These are phyloP conservation scores for Ophiostoma piceae DNA, from an alignment of 2,329 filamentous ascomycete species.

Conservation along the genomic window DNA sequence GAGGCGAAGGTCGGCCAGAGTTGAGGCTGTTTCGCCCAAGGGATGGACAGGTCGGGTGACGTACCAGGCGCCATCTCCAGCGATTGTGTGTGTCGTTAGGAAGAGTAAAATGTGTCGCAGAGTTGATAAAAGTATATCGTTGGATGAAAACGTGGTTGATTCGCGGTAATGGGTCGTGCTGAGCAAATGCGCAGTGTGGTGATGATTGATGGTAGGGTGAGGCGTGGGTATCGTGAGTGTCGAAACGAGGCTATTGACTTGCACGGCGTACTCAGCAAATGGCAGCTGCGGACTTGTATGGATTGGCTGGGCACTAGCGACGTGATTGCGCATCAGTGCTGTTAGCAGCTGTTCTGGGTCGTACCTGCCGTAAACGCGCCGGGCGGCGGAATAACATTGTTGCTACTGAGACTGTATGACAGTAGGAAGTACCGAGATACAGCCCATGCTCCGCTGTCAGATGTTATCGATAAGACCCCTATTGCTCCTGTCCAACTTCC, in stretches of 20 bases:
- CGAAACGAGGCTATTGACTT: conserved; percentile 13
- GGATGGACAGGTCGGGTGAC: conserved; percentile 14
- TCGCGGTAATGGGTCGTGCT: neutral
- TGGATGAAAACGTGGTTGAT: neutral
- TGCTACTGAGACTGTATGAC: conserved; percentile 5
- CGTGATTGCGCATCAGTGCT: conserved; percentile 9
- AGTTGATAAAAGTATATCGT: neutral
- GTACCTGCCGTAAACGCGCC: conserved; percentile 17
- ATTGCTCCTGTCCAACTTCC: conserved; percentile 2
- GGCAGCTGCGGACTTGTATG: neutral
- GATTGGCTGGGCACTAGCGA: neutral
- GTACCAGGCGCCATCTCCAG: conserved; percentile 26
- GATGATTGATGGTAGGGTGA: neutral
- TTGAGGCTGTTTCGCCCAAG: neutral
- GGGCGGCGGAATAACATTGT: conserved; percentile 25
- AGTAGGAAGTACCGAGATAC: neutral
- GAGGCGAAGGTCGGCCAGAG: neutral
- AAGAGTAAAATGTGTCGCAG: too few species aligned
- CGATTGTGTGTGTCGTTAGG: neutral
- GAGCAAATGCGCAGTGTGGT: neutral
- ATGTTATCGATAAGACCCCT: conserved; percentile 15
- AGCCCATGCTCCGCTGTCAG: neutral
- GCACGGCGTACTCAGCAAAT: neutral
- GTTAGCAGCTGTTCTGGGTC: neutral
- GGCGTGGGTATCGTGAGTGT: neutral